phyloP scores from a whole-genome alignment of 2,329 filamentous ascomycete genomes.

The Scytalidium lignicola region DNA sequence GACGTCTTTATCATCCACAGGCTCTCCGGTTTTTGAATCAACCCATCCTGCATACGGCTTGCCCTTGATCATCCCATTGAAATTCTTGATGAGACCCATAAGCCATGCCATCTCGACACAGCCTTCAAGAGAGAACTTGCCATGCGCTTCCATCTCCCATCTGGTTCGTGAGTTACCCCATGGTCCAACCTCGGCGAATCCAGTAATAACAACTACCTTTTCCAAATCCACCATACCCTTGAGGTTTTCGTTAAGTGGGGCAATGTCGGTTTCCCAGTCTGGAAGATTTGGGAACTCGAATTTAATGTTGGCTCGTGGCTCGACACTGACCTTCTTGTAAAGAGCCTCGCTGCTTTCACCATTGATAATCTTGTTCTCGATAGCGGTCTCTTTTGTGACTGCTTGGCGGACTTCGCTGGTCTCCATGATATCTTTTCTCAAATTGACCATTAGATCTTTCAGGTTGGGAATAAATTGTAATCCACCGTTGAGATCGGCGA shows the following conservation, averaged over 20 bases:
- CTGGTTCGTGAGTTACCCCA: slow-evolving; percentile 98
- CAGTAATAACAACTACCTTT: slow-evolving; percentile 95
- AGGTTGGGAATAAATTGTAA: slow-evolving; percentile 96
- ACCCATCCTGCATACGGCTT: slow-evolving; percentile 97
- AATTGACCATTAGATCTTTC: slow-evolving; percentile 87
- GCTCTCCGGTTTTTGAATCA: slow-evolving; percentile 87
- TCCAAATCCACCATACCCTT: slow-evolving; percentile 99
- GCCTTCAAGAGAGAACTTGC: slow-evolving; percentile 94
- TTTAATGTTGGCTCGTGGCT: slow-evolving; percentile 96
- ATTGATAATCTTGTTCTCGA: slow-evolving; percentile 97
- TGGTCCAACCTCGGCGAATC: slow-evolving; percentile 91
- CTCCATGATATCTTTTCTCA: slow-evolving; percentile 92
- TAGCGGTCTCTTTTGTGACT: slow-evolving; percentile 89
- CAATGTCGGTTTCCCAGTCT: slow-evolving; percentile 86
- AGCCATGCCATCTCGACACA: slow-evolving; percentile 99
- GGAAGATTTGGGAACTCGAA: slow-evolving; percentile 90
- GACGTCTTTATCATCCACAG: slow-evolving; percentile 96
- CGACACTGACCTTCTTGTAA: slow-evolving; percentile 90
- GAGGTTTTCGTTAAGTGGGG: slow-evolving; percentile 79
- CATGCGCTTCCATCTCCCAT: slow-evolving; percentile 99
- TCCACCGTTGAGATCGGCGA: slow-evolving; percentile 94
- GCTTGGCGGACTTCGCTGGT: slow-evolving; percentile 90
- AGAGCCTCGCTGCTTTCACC: slow-evolving; percentile 87
- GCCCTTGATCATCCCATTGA: slow-evolving; percentile 94
- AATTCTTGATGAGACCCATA: slow-evolving; percentile 98